These are phyloP conservation scores for Phytophthora colocasiae DNA, from an alignment of 352 stramenopile genomes.

Conservation along the genomic window DNA sequence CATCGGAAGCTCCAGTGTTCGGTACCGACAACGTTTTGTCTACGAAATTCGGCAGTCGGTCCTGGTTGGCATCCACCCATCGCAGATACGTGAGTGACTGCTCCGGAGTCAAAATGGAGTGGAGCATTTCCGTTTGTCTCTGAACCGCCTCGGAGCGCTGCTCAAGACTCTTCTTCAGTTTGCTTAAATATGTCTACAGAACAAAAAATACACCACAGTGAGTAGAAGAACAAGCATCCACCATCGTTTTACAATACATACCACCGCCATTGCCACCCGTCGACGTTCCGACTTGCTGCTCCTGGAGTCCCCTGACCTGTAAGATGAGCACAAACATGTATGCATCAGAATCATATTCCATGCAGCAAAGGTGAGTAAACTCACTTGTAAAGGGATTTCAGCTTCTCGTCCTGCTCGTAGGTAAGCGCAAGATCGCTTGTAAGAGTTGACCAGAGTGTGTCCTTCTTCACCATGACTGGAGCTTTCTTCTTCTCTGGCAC, in stretches of 20 bases:
- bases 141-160: slow-evolving; percentile 83
- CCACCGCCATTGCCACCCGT: slow-evolving; percentile 84
- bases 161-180: slow-evolving; percentile 86
- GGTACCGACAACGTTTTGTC: slow-evolving; percentile 67
- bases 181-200: slow-evolving; percentile 88
- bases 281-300: slow-evolving; percentile 84
- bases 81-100: slow-evolving; percentile 86
- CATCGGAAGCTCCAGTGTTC: slow-evolving; percentile 62
- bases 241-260: slow-evolving; percentile 32
- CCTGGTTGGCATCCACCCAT: slow-evolving; percentile 85
- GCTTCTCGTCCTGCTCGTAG: slow-evolving; percentile 91
- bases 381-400: slow-evolving; percentile 89
- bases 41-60: slow-evolving; percentile 68
- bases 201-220: not conserved
- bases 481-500: slow-evolving; percentile 73
- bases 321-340: not conserved
- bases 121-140: slow-evolving; percentile 79
- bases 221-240: not conserved
- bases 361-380: slow-evolving; percentile 11
- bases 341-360: slow-evolving; percentile 5
- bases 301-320: slow-evolving; percentile 79
- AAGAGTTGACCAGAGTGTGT: slow-evolving; percentile 83
- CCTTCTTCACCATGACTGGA: slow-evolving; percentile 77
- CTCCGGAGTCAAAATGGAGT: slow-evolving; percentile 87
- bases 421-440: slow-evolving; percentile 82